These are phyloP conservation scores for Monosporascus sp. DNA, from an alignment of 2,329 filamentous ascomycete species.

Conservation along the genomic window DNA sequence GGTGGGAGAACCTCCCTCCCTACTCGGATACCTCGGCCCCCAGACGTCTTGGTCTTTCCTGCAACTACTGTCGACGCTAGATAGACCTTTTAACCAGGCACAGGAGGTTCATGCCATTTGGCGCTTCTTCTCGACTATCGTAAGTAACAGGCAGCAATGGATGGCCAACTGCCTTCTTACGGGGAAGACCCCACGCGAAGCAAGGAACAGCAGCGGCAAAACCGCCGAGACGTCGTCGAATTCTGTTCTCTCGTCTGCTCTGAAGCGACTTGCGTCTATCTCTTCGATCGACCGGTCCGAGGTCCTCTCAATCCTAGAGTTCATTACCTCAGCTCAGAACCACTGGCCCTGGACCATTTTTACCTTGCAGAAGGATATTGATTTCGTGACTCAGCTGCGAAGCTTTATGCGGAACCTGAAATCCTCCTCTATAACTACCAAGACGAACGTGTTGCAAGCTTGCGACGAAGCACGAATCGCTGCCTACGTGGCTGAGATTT, in stretches of 20 bases:
- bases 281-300: conserved; percentile 58
- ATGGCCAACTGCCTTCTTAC: conserved; percentile 91
- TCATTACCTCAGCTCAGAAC: conserved; percentile 83
- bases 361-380: conserved; percentile 66
- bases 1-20: conserved; percentile 76
- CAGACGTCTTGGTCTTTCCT: conserved; percentile 82
- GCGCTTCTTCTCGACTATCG: conserved; percentile 79
- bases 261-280: conserved; percentile 65
- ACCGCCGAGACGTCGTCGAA: conserved; percentile 44
- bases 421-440: conserved; percentile 46
- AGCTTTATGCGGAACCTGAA: conserved; percentile 60
- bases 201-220: conserved; percentile 53
- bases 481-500: conserved; percentile 77
- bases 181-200: conserved; percentile 75
- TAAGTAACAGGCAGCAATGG: conserved; percentile 91
- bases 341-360: conserved; percentile 94
- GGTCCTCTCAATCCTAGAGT: conserved; percentile 73
- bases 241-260: conserved; percentile 69
- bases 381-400: conserved; percentile 68
- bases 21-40: conserved; percentile 84
- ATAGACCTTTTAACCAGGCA: conserved; percentile 65
- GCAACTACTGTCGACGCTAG: conserved; percentile 68
- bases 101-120: conserved; percentile 67
- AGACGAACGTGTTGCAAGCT: conserved; percentile 50
- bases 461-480: conserved; percentile 67